Base-by-base conservation (phyloP, 2,329 filamentous ascomycete species). In the Fusarium tjaetaba region DNA sequence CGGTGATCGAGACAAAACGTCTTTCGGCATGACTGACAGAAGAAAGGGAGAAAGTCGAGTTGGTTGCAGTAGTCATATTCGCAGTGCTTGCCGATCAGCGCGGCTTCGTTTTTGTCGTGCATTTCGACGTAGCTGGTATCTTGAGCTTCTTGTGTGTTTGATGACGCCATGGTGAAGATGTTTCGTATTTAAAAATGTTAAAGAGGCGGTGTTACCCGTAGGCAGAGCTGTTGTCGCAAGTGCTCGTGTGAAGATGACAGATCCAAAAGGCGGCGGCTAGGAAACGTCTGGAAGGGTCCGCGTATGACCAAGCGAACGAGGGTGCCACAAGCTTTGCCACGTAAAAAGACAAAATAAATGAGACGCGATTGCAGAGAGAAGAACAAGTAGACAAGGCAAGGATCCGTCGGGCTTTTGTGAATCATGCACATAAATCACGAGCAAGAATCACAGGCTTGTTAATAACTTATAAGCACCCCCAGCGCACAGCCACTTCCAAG, bases 1-100 rank as follows among this genome's bases (percentile, higher is more conserved):
- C 96, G 93, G 86, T 99, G 96, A 80, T 98, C 96, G 75, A 97
- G 92, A 82, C 97, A 99, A 85, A 91, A 99, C 22, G 93, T 96
- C 66, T 90, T 89, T 73, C 82, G 89, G 85, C 96, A 99, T 76
- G 93, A 96, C 81, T 97, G 94, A 85, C 96, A 99, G 80, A 91
- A 89, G 83, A 98, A 98, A 8, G 96, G 96, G 9, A 99, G 90
- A 82, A 99, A 98, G 84, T 98, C 96, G 69, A 98, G 93, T 80
- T 96, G 93, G 81, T 95, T 93, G 87, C 96, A 99, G 87, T 94
- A 97, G 74, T 92, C 87, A 84, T 93, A 92, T 82, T 98, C 91
- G 88, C 96, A 99, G 86, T 98, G 95, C 71, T 90, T 90, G 82
- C 96, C 96, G 77, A 98, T 92, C 30, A 95, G 89, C 78, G 94